Evolutionary conservation across 768 basidiomycete genomes (phyloP).

Genomic region (Coprinopsis strossmayeri): DNA sequence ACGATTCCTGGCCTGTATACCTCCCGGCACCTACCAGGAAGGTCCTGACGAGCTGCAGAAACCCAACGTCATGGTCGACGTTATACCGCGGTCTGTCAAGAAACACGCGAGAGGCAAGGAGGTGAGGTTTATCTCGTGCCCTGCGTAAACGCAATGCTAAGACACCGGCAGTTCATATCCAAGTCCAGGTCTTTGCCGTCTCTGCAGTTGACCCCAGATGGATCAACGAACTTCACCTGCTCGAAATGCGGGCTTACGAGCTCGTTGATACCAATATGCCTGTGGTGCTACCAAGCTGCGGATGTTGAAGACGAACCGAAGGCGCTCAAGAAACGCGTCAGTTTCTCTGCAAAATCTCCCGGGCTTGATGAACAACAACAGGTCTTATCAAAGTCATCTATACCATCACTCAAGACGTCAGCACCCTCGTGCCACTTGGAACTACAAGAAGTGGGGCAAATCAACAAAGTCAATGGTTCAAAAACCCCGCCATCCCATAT

Average conservation of each 20-base stretch:
- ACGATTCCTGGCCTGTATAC: background rate
- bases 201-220: background rate
- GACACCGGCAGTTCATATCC: background rate
- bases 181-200: constrained; percentile 3
- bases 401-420: constrained; percentile 2
- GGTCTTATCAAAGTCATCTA: background rate
- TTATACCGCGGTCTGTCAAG: background rate
- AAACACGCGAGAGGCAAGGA: background rate
- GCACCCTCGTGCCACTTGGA: background rate
- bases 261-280: background rate
- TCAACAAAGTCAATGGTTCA: background rate
- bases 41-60: no score
- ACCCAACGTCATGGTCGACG: background rate
- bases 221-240: background rate
- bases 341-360: constrained; percentile 1
- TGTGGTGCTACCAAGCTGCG: background rate
- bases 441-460: background rate
- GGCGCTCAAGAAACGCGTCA: background rate
- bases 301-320: background rate
- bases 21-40: background rate
- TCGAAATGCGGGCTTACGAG: constrained; percentile 1
- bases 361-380: background rate
- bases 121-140: background rate
- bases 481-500: background rate
- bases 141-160: background rate